phyloP scores from a whole-genome alignment of 352 stramenopile species.

The Phytophthora cryptogea region DNA sequence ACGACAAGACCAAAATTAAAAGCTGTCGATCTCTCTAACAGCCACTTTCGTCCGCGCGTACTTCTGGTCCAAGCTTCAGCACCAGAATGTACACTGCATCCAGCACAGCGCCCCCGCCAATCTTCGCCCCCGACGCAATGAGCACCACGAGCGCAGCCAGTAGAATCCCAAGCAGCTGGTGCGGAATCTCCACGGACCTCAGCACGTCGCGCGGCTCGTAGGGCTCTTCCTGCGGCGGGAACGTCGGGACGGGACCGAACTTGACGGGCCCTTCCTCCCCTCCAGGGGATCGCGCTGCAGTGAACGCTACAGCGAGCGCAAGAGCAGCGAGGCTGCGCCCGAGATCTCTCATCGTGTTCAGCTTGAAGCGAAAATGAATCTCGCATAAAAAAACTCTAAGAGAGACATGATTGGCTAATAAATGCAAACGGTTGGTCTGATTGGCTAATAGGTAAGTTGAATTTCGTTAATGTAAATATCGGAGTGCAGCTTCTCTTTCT shows the following conservation, averaged over 20 bases:
- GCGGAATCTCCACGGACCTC: conserved; percentile 21
- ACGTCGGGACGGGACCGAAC: conserved; percentile 30
- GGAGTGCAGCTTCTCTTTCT: background rate
- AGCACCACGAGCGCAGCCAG: conserved; percentile 58
- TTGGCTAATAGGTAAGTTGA: conserved; percentile 1
- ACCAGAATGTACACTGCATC: conserved; percentile 94
- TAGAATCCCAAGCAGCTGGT: conserved; percentile 36
- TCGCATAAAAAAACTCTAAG: background rate
- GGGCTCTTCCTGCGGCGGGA: conserved; percentile 18
- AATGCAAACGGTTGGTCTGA: background rate
- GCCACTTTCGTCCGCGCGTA: conserved; percentile 11
- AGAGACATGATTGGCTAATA: conserved; percentile 5
- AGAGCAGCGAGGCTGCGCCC: conserved; percentile 13
- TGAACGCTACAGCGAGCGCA: conserved; percentile 5
- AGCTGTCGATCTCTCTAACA: background rate
- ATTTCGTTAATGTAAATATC: conserved; percentile 19
- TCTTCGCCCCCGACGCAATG: conserved; percentile 70
- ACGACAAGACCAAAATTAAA: conserved; percentile 2
- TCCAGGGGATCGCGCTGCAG: conserved; percentile 6
- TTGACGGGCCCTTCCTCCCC: conserved; percentile 27
- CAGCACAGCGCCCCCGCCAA: conserved; percentile 88
- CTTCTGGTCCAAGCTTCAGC: conserved; percentile 85
- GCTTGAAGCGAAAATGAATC: conserved; percentile 22
- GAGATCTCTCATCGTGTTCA: conserved; percentile 15
- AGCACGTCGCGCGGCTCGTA: conserved; percentile 27